These are phyloP conservation scores for Aspergillus conjunctus DNA, from an alignment of 495 filamentous ascomycete species.

Conservation along the genomic window DNA sequence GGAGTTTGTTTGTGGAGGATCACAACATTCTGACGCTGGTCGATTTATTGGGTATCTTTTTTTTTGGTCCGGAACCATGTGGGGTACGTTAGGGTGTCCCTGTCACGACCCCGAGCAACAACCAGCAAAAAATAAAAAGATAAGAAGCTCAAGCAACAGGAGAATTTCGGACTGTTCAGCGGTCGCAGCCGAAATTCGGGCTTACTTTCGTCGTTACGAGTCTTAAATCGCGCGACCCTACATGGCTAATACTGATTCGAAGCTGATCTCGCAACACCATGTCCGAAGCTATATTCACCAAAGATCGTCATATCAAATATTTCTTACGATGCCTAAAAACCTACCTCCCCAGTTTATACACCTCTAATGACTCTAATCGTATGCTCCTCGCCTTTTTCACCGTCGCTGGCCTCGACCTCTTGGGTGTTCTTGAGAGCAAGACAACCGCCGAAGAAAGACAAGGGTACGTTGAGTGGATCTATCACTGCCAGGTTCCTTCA, in stretches of 20 bases:
- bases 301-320: conserved; percentile 80
- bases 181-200: too few species aligned
- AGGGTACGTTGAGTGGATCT: conserved; percentile 69
- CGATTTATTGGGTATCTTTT: neutral
- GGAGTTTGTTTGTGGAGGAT: too few species aligned
- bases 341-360: conserved; percentile 78
- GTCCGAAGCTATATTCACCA: conserved; percentile 58
- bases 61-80: conserved; percentile 2
- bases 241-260: neutral
- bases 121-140: neutral
- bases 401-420: conserved; percentile 78
- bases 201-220: neutral
- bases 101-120: neutral
- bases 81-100: neutral
- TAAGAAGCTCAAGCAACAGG: neutral
- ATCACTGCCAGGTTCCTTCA: conserved; percentile 69
- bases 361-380: conserved; percentile 82
- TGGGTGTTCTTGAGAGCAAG: conserved; percentile 60
- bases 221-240: neutral
- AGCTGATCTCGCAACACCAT: conserved; percentile 27
- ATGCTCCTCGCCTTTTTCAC: conserved; percentile 89
- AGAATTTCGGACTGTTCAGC: too few species aligned
- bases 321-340: conserved; percentile 88
- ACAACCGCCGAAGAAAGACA: conserved; percentile 60
- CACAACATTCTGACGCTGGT: too few species aligned